Evolutionary conservation across 1,139 yeast genomes (phyloP), one percentile per base, ranked within the genome.

Genomic region (Geotrichum klebahnii): DNA sequence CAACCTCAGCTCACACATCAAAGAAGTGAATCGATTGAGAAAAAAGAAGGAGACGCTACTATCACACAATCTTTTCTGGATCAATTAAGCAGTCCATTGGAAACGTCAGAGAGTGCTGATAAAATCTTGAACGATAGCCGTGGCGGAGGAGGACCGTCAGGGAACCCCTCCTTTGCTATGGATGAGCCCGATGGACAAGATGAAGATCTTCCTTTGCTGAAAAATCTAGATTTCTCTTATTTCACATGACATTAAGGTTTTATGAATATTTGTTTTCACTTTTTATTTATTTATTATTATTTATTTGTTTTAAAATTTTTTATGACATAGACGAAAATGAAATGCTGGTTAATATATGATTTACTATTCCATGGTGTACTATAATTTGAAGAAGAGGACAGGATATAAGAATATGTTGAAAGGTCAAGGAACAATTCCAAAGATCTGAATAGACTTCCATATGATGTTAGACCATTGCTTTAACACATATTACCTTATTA

Each of bases 31-130:
- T 35, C 41, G n/a, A 19, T 41, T 36, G 51, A 26, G 14, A 46
- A 38, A 10, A 46, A 40, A 40, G 52, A 34, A 37, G 49, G 16
- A 5, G 34, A 37, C 45, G 28, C 41, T n/a, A 33, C 50, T n/a
- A 38, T 44, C 28, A 34, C 43, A 23, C 46, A 50, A 2, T 56
- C 60, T 33, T 54, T 63, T 46, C 51, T 63, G 32, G 60, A 56
- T 16, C 64, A 64, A 58, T 58, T 66, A 44, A 63, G 52, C 52
- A 5, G 53, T 31, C 29, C 26, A 29, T 37, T 10, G 47, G 24
- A 34, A 29, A 40, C 22, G 16, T 31, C 16, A 53, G 51, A 34
- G 23, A 34, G 42, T 28, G 44, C 39, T 19, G 43, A 46, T 24
- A 53, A 53, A 19, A 44, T 46, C 16, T 22, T 17, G 8, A 37